Evolutionary conservation across 2,329 filamentous ascomycete genomes (phyloP), one percentile per base, ranked within the genome.

Genomic region (Corniculantispora saksenae): DNA sequence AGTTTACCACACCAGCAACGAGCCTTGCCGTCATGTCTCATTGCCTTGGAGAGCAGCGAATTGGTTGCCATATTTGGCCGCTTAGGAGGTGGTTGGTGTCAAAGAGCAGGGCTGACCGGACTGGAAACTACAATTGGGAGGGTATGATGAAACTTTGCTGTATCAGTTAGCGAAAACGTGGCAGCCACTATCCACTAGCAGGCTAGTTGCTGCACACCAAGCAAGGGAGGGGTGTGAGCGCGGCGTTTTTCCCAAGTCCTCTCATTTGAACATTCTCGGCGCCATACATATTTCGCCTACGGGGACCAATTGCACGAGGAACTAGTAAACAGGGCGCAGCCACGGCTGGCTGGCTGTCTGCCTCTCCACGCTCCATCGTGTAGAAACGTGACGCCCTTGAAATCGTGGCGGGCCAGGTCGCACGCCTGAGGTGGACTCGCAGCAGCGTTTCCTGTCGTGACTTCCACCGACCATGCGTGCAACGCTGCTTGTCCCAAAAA

Each of bases 101-200:
- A 19, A 32, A 62, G 35, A 48, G 38, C 59, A 62, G 59, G 59
- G 59, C 59, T 61, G 59, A 61, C 19, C 17, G 48, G 45, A 17
- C 32, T 25, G 25, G 17, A 53, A 50, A 38, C 57, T 21, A 38
- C 38, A 25, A 12, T 25, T 35, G n/a, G 29, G 9, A 21, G 32
- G 35, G 59, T 35, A 7, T 45, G 45, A 27, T 54, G 59, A 62
- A 62, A 62, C 59, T 61, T 40, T 43, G 40, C 48, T 54, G 59
- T 61, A 27, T 55, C 59, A 61, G 48, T 61, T 61, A 47, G 48
- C 59, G 59, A 55, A 62, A 62, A 62, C 59, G 59, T 62, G 59
- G 59, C 59, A 62, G 59, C 59, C 59, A 62, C 59, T 29, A 40
- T 59, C 19, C 55, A 48, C 55, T 60, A 50, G 47, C 47, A 43